Base-by-base conservation (phyloP, 2,329 filamentous ascomycete genomes). In the Fusarium sarcochroum region DNA sequence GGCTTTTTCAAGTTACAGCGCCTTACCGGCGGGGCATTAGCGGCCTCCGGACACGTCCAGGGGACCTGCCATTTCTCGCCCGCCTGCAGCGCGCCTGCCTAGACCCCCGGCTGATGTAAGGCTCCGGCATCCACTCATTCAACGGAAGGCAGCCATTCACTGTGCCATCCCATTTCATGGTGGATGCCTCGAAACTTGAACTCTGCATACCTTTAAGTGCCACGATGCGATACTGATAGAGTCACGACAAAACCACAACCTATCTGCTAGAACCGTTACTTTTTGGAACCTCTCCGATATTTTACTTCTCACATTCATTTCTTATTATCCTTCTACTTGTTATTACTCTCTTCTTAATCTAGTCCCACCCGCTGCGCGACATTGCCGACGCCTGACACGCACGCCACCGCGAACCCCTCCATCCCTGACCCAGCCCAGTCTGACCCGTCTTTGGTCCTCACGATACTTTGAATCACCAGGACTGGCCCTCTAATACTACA, bases 361-460 rank as follows among this genome's bases (percentile, higher is more conserved):
- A 59, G 58, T 70, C 67, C 57, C 59, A 51, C 58, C 57, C 59
- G 45, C 59, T 71, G 68, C 71, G 72, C 72, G 69, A 73, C 72
- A 71, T 74, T 73, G 67, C 69, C 70, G 61, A 51, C 53, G 21
- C 37, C 53, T 60, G 53, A 72, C 72, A 74, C 66, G 71, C 72
- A 73, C 72, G 65, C 72, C 68, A 73, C 70, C 72, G 72, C 72
- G 72, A 70, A 74, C 72, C 72, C 72, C 72, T 74, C 72, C 70
- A 74, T 73, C 69, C 63, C 68, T 70, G 66, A 72, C 68, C 54
- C 45, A 61, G 49, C 52, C 47, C 58, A 62, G 53, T 45, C 48
- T 51, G 50, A 58, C 58, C 46, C 65, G 27, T 66, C 57, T 44
- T 41, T 46, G 34, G 40, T 58, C 34, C 40, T 46, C 21, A 15